phyloP scores from a whole-genome alignment of 169 alveolate species.

The Plasmodium relictum region DNA sequence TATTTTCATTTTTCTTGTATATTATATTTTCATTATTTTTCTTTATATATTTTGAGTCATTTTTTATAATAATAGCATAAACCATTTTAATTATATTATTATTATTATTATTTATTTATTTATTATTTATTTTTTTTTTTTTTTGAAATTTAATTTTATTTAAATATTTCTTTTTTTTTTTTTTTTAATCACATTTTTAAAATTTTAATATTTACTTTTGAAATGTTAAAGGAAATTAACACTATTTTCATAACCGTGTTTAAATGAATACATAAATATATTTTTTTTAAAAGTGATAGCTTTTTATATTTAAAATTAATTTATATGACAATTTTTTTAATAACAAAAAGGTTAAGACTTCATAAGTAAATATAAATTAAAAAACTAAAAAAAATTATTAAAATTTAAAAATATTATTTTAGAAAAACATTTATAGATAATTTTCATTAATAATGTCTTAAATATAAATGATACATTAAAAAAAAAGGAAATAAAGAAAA shows the following conservation, averaged over 20 bases:
- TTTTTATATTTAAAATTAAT: no score
- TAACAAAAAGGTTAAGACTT: no score
- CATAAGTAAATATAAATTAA: no score
- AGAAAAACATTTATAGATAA: no score
- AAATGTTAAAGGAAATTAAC: background rate
- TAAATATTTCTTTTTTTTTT: background rate
- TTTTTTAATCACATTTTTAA: background rate
- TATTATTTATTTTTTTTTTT: slow-evolving; percentile 10
- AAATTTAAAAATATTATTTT: no score
- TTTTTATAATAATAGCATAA: slow-evolving; percentile 49
- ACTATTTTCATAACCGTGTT: background rate
- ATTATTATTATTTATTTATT: background rate
- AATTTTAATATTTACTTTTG: background rate
- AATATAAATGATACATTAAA: background rate
- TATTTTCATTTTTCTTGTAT: background rate
- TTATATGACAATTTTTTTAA: no score
- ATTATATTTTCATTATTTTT: background rate
- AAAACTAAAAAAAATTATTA: no score
- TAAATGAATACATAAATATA: background rate
- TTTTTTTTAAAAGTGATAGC: background rate
- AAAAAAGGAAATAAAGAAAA: background rate
- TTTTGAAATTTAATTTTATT: background rate
- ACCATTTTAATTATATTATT: slow-evolving; percentile 43
- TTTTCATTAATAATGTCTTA: no score
- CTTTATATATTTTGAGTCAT: background rate